Evolutionary conservation across 2,329 filamentous ascomycete species (phyloP), one percentile per base, ranked within the genome.

Genomic region (Cladophialophora exuberans): DNA sequence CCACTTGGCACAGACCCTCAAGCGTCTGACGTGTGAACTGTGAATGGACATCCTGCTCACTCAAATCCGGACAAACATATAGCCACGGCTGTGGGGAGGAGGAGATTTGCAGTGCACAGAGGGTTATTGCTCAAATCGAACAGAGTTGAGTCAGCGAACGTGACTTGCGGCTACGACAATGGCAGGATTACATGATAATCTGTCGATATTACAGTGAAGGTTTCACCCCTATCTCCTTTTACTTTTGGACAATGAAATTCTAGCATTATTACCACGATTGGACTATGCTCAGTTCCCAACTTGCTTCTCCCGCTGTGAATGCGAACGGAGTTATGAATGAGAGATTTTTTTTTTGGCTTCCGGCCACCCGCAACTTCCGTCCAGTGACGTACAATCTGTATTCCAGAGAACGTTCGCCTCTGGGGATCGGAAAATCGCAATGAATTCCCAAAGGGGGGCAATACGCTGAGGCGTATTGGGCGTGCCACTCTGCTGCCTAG

Each of bases 1-100:
- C 42, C 28, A 36, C 47, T 48, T 52, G 54, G 49, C 48, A 31
- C n/a, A n/a, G 2, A 6, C 11, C 38, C 33, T 53, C 49, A 59
- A 56, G 53, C 52, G 31, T 56, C 57, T 59, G 42, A 59, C 57
- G 57, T 59, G 57, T 59, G 57, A 48, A 59, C 57, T 56, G 49
- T 53, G 52, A 56, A 53, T 56, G 47, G 38, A 59, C 57, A 26
- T 59, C 57, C 39, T 17, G 4, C 35, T 42, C 1, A 15, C 35
- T 17, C 30, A 39, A 17, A 4, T 17, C 23, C 28, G 31, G 41
- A 18, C 20, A 39, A 48, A 54, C 51, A 47, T 54, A 54, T 54
- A 54, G 26, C 23, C 51, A 45, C 26, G 30, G 23, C 30, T 20
- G 2, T 20, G n/a, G n/a, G 36, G 36, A 39, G 10, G 15, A n/a